phyloP scores from a whole-genome alignment of 2,329 filamentous ascomycete genomes.

The Botrytis tulipae region DNA sequence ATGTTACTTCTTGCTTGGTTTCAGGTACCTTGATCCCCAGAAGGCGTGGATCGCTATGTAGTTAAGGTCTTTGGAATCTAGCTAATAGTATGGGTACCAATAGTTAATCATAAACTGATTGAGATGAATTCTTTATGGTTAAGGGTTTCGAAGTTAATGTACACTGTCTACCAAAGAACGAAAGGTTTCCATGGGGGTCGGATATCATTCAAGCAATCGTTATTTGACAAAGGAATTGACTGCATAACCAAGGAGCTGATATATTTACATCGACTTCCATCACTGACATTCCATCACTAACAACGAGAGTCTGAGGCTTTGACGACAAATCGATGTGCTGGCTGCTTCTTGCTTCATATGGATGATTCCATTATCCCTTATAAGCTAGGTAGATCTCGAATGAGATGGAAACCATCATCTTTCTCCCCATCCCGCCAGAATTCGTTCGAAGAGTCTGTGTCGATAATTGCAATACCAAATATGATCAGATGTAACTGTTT shows the following conservation, averaged over 20 bases:
- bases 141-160: background rate
- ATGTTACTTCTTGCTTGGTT: background rate
- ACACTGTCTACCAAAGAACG: background rate
- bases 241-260: background rate
- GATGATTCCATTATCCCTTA: background rate
- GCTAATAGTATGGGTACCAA: background rate
- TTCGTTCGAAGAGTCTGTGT: background rate
- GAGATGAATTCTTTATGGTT: background rate
- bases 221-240: background rate
- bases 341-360: background rate
- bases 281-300: background rate
- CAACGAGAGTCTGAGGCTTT: background rate
- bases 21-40: background rate
- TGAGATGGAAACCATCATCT: background rate
- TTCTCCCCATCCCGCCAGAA: background rate
- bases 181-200: background rate
- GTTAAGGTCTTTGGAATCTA: background rate
- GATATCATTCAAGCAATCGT: background rate
- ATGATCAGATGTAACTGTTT: background rate
- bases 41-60: background rate
- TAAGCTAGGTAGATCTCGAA: background rate
- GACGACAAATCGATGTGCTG: background rate
- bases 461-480: rapidly evolving
- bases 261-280: background rate
- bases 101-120: background rate